phyloP scores from a whole-genome alignment of 1,284 basidiomycete genomes.

The Abortiporus biennis region DNA sequence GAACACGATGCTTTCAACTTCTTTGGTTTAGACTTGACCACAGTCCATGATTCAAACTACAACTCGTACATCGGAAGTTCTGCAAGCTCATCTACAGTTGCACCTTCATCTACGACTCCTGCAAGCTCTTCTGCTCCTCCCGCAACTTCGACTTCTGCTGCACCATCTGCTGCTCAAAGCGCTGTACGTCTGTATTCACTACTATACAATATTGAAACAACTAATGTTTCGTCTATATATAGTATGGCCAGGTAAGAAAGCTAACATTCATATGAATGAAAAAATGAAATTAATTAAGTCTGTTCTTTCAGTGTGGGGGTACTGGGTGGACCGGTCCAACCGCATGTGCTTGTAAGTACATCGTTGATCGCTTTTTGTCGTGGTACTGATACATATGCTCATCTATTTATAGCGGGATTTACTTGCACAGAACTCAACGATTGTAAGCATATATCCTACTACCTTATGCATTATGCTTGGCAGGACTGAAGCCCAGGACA shows the following conservation, averaged over 20 bases:
- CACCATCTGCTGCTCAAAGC: conserved; percentile 14
- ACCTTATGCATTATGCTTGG: neutral
- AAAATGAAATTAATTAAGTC: neutral
- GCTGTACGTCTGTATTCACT: conserved; percentile 1
- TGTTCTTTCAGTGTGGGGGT: conserved; percentile 17
- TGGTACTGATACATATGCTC: conserved; percentile 1
- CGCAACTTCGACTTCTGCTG: conserved; percentile 12
- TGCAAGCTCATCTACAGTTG: conserved; percentile 7
- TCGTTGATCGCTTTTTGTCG: conserved; percentile 5
- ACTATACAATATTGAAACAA: too few species aligned
- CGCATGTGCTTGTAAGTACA: conserved; percentile 7
- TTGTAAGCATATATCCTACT: neutral
- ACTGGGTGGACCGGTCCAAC: conserved; percentile 21
- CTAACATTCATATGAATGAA: neutral
- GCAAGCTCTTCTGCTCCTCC: conserved; percentile 11
- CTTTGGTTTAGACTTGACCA: conserved; percentile 22
- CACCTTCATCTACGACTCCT: conserved; percentile 8
- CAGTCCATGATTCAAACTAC: conserved; percentile 19
- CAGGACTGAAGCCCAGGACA: neutral
- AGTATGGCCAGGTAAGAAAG: conserved; percentile 16
- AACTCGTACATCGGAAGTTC: conserved; percentile 17
- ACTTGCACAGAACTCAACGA: neutral
- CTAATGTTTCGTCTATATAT: too few species aligned
- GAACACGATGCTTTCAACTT: conserved; percentile 25
- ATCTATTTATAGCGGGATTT: neutral